Evolutionary conservation across 345 rosid species (phyloP).

Genomic region (Corchorus olitorius): DNA sequence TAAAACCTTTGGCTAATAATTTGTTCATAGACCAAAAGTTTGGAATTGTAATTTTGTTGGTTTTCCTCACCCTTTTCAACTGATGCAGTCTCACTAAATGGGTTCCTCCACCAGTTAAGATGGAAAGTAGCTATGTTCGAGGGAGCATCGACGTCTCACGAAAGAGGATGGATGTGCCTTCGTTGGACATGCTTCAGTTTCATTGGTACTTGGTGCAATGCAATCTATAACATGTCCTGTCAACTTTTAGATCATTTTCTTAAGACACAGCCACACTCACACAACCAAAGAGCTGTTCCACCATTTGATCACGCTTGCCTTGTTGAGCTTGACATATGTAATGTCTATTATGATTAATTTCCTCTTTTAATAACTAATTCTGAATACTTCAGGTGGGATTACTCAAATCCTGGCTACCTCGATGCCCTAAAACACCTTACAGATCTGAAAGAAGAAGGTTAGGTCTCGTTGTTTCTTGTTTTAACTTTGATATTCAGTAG

Average conservation of each 20-base stretch:
- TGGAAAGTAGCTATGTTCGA: conserved; percentile 75
- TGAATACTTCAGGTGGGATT: conserved; percentile 75
- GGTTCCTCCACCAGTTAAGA: conserved; percentile 97
- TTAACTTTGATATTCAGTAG: conserved; percentile 15
- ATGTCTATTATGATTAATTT: background rate
- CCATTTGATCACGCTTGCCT: background rate
- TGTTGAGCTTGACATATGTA: background rate
- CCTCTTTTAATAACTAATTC: background rate
- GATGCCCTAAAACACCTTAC: conserved; percentile 87
- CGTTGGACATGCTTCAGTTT: conserved; percentile 98
- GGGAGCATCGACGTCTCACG: conserved; percentile 72
- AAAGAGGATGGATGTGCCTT: conserved; percentile 91
- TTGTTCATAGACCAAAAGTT: background rate
- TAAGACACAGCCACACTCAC: background rate
- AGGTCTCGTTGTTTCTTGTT: conserved; percentile 17
- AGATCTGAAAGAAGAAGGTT: conserved; percentile 92
- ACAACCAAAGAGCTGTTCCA: background rate
- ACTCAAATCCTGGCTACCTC: conserved; percentile 82
- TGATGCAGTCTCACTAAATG: conserved; percentile 88
- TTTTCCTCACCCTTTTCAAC: conserved; percentile 17
- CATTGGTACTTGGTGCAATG: conserved; percentile 57
- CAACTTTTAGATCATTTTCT: background rate
- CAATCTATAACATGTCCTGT: background rate
- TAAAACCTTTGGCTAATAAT: background rate
- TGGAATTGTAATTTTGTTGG: background rate